A percentile compares a stretch with the other conserved stretches of the same genome.
Evolutionary conservation across 805 yeast species (phyloP).

Genomic region (Yueomyces sinensis): DNA sequence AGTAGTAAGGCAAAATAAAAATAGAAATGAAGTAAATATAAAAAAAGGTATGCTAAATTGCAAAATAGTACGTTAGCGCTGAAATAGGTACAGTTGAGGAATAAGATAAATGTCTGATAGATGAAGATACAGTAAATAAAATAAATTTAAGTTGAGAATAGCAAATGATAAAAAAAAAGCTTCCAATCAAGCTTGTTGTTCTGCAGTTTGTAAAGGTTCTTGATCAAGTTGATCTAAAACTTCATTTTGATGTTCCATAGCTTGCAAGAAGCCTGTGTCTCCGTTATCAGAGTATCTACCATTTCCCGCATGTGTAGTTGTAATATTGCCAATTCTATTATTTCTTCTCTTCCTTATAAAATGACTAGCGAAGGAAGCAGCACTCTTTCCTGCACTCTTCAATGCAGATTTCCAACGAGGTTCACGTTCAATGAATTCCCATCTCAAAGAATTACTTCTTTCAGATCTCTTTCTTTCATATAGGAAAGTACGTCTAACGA

Average conservation of each 20-base stretch:
- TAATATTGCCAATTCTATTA: too few species aligned
- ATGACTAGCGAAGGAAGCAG: not conserved
- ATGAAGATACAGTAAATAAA: too few species aligned
- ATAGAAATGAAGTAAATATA: too few species aligned
- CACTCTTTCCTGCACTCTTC: conserved; percentile 2
- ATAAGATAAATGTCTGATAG: too few species aligned
- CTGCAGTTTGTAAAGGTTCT: not conserved
- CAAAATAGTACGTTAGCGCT: too few species aligned
- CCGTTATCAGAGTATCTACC: not conserved
- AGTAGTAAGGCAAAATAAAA: too few species aligned
- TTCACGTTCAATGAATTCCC: conserved; percentile 18
- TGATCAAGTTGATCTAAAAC: not conserved
- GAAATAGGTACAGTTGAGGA: too few species aligned
- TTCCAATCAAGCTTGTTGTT: too few species aligned
- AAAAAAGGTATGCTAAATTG: too few species aligned
- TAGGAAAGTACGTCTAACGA: conserved; percentile 26
- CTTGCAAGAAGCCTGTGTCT: not conserved
- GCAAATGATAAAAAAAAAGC: too few species aligned
- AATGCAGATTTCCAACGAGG: conserved; percentile 4
- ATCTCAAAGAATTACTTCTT: conserved; percentile 4
- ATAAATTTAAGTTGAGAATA: too few species aligned
- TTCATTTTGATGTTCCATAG: not conserved
- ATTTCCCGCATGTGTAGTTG: too few species aligned
- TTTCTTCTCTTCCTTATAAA: not conserved
- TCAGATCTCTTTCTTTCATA: conserved; percentile 9